phyloP scores from a whole-genome alignment of 768 basidiomycete species.

The Tephrocybe rancida region DNA sequence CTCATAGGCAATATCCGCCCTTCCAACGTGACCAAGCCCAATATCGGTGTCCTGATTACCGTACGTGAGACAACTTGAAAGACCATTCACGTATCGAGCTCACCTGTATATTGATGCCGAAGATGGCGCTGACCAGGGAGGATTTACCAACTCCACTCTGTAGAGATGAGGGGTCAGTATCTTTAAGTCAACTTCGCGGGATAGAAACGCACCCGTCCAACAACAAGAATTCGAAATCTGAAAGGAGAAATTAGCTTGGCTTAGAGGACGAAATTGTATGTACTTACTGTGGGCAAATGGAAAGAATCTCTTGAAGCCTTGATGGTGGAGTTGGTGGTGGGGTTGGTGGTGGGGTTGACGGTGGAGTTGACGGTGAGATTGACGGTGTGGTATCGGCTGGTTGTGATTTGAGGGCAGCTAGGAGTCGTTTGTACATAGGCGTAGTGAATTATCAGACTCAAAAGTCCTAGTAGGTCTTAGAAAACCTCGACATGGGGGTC shows the following conservation, averaged over 20 bases:
- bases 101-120: conserved; percentile 21
- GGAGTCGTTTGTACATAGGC: too few species aligned
- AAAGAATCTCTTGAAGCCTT: neutral
- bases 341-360: neutral
- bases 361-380: too few species aligned
- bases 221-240: conserved; percentile 4
- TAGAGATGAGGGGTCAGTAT: neutral
- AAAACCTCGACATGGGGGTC: too few species aligned
- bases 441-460: too few species aligned
- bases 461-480: too few species aligned
- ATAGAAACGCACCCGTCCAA: conserved; percentile 1
- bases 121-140: conserved; percentile 27
- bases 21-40: conserved; percentile 21
- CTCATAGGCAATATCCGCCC: conserved; percentile 24
- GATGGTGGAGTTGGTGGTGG: neutral
- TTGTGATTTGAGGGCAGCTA: too few species aligned
- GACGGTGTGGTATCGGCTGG: too few species aligned
- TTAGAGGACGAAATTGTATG: neutral
- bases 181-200: neutral
- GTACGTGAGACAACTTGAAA: neutral
- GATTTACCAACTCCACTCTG: conserved; percentile 33
- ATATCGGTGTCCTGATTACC: conserved; percentile 16
- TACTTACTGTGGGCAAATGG: neutral
- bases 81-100: neutral
- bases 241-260: too few species aligned